Evolutionary conservation across 495 filamentous ascomycete species (phyloP).

Genomic region (Saxophila tyrrhenica): DNA sequence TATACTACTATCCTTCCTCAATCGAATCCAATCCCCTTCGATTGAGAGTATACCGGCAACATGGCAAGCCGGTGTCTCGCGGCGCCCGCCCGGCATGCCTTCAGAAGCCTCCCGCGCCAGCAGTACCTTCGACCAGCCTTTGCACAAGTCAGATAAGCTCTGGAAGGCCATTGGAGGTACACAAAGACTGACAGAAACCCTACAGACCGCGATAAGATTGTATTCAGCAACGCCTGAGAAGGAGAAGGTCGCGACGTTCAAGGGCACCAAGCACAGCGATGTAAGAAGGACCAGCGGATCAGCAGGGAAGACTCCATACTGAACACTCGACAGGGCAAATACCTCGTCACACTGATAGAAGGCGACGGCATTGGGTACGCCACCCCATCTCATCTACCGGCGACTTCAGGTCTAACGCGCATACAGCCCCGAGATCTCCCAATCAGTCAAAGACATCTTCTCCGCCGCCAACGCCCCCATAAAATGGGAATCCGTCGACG

Average conservation of each 20-base stretch:
- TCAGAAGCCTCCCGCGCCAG: conserved; percentile 22
- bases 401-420: background rate
- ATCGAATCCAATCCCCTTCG: no score
- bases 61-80: conserved; percentile 47
- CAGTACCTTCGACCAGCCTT: conserved; percentile 38
- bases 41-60: no score
- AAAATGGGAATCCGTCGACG: conserved; percentile 94
- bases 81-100: conserved; percentile 43
- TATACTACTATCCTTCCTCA: background rate
- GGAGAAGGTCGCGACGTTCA: conserved; percentile 83
- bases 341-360: conserved; percentile 92
- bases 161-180: background rate
- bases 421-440: conserved; percentile 59
- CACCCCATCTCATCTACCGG: conserved; percentile 32
- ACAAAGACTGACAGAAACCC: background rate
- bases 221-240: conserved; percentile 42
- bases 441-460: conserved; percentile 97
- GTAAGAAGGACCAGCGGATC: conserved; percentile 41
- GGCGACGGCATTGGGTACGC: conserved; percentile 80
- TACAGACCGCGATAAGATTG: conserved; percentile 22
- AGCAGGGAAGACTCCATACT: conserved; percentile 10
- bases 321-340: conserved; percentile 60
- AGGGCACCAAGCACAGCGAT: conserved; percentile 74
- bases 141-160: conserved; percentile 37
- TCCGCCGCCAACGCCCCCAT: conserved; percentile 85